These are phyloP conservation scores for Termitomyces sp. DNA, from an alignment of 768 basidiomycete genomes.

Conservation along the genomic window DNA sequence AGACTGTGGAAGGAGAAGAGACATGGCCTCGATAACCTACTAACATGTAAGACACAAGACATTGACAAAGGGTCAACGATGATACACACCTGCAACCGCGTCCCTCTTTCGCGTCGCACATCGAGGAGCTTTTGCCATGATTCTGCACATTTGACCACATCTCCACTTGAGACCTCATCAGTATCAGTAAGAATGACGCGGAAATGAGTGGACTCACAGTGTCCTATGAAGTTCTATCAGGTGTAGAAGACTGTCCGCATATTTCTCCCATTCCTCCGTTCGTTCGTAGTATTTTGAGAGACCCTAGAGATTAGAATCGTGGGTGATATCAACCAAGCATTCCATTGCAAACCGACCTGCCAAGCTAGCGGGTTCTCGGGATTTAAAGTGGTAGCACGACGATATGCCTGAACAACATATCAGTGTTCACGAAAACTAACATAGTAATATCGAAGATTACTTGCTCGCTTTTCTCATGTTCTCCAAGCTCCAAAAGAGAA, in stretches of 20 bases:
- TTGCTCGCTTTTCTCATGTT: conserved; percentile 77
- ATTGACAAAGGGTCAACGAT: conserved; percentile 5
- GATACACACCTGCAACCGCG: conserved; percentile 40
- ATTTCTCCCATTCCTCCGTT: conserved; percentile 54
- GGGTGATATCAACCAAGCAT: neutral
- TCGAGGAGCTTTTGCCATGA: conserved; percentile 74
- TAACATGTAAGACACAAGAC: conserved; percentile 3
- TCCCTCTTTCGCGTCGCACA: conserved; percentile 58
- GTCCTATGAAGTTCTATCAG: conserved; percentile 60
- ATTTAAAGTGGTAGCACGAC: conserved; percentile 69
- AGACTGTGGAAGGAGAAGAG: conserved; percentile 74
- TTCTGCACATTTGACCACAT: conserved; percentile 79
- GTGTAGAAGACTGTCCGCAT: conserved; percentile 49
- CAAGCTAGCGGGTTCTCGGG: conserved; percentile 75
- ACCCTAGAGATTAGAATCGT: conserved; percentile 47
- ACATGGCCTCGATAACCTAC: conserved; percentile 68
- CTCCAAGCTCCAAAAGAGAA: conserved; percentile 72
- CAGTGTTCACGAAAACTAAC: conserved; percentile 13
- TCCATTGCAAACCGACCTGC: conserved; percentile 57
- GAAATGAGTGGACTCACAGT: conserved; percentile 40
- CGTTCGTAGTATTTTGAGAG: conserved; percentile 72
- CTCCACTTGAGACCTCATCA: conserved; percentile 46
- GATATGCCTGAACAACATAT: conserved; percentile 58
- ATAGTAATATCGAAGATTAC: conserved; percentile 44
- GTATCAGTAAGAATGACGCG: neutral